Percentiles rank a stretch among this genome's conserved stretches.
Evolutionary conservation across 805 yeast species (phyloP).

Genomic region (Hemisphaericaspora nanyangensis): DNA sequence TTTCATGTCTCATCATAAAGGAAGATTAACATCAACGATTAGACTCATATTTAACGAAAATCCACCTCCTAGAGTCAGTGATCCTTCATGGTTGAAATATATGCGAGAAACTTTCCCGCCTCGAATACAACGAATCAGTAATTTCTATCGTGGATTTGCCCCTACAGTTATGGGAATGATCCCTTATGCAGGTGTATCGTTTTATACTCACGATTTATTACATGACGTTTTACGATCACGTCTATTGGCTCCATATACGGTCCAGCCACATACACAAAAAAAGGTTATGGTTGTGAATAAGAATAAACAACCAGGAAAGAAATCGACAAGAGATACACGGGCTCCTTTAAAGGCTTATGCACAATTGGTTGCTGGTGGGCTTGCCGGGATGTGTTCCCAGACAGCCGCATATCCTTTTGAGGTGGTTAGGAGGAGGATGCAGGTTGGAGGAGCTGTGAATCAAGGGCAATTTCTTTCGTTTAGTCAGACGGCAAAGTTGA

Average conservation of each 20-base stretch:
- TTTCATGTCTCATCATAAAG: constrained; percentile 26
- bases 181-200: constrained; percentile 97
- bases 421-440: constrained; percentile 91
- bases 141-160: constrained; percentile 90
- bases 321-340: constrained; percentile 41
- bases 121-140: constrained; percentile 40
- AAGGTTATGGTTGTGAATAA: constrained; percentile 4
- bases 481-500: constrained; percentile 50
- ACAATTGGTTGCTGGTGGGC: constrained; percentile 88
- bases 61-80: constrained; percentile 31
- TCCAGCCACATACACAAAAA: constrained; percentile 45
- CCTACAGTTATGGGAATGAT: constrained; percentile 95
- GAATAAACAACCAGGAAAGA: constrained; percentile 10
- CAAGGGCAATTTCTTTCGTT: constrained; percentile 56
- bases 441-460: constrained; percentile 79
- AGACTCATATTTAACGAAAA: constrained; percentile 28
- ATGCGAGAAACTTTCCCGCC: constrained; percentile 31
- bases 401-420: constrained; percentile 97
- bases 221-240: constrained; percentile 82
- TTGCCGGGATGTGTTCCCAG: constrained; percentile 94
- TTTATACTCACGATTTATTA: constrained; percentile 85
- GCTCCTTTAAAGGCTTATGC: constrained; percentile 85
- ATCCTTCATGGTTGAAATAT: constrained; percentile 35
- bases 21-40: constrained; percentile 30
- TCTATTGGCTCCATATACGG: constrained; percentile 51